Evolutionary conservation across 208 protist species (phyloP), one percentile per base, ranked within the genome.

Genomic region (Naegleria lovaniensis): DNA sequence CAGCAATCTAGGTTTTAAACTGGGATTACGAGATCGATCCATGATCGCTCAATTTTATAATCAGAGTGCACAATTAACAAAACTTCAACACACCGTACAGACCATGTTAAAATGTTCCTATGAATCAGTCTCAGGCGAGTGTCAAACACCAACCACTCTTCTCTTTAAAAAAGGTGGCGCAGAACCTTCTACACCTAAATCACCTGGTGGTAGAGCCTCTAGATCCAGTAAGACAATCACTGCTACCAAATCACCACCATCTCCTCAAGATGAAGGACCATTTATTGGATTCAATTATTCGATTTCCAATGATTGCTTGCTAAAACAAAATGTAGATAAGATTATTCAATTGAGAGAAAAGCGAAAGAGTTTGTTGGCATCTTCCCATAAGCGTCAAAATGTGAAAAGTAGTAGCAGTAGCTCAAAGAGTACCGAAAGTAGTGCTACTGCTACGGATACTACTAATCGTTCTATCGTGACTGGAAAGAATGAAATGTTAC

Each of bases 241-340:
- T 48, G 43, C 43, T 48, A 48, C 43, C 43, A 48, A 48, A 7
- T 48, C 43, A 9, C 43, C 43, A 48, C 43, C 43, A 9, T 48
- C 43, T 48, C 43, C 43, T 7, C 43, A 48, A 48, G 43, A 48
- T 48, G 43, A 48, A 48, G 43, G 43, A 48, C 43, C 43, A 48
- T 48, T 48, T 48, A 48, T 48, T 48, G 43, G 43, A 7, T 48
- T 48, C 43, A 48, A 48, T 7, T 48, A 48, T 7, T 48, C 43
- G 1, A 1, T 67, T 67, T 67, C 55, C 13, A 67, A 67, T 67
- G 55, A 67, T 79, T 36, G 6, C 9, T 25, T 79, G 9, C 0
- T 79, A 36, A 79, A 79, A 79, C 67, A 79, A 79, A 79, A 79
- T 79, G 67, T 79, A 79, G 67, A 79, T 79, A 79, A 79, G 29